Base-by-base conservation (phyloP, 169 alveolate genomes). In the Eimeria falciformis region DNA sequence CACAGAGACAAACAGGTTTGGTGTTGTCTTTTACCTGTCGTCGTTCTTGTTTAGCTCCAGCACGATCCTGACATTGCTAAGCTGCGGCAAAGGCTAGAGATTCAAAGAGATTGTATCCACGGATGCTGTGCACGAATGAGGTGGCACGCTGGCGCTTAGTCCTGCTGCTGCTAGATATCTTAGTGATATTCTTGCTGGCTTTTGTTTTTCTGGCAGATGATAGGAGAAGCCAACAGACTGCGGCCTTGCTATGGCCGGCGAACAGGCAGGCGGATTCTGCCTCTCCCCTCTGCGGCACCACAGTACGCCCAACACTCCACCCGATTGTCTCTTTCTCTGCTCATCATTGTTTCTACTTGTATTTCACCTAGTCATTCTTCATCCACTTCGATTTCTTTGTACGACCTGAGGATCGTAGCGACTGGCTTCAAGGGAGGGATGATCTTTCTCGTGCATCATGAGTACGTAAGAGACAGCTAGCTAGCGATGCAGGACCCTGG, bases 171-270 rank as follows among this genome's bases (percentile, higher is more conserved):
- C 5, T 46, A 11, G 23, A 25, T 47, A 46, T 25, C 27, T 33
- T 33, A 0, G 2, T 2, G 0, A 33, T 33, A 33, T 33, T 7
- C 68, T n/a, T 47, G 77, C 58, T 23, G 37, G 1, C 43, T 29
- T 45, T 29, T 2, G 65, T 53, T 12, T 53, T 53, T 53, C n/a
- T 12, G 25, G 25, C 66, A 81, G 89, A 56, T 33, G 14, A 55
- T 33, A 23, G n/a, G 40, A 25, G 89, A 81, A 5, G 29, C 56
- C 3, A 56, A 81, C 4, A 81, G 43, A 25, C 50, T 27, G 77
- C 71, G 77, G 40, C 89, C 89, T 43, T 81, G 45, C 58, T 81
- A 81, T 73, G 89, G 89, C 23, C 50, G 89, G 58, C 89, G 89
- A 58, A 81, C 89, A 4, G 89, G 89, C 89, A 81, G 89, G 55